Base-by-base conservation (phyloP, 192 early-diverging fungal genomes). In the Diversispora epigaea region DNA sequence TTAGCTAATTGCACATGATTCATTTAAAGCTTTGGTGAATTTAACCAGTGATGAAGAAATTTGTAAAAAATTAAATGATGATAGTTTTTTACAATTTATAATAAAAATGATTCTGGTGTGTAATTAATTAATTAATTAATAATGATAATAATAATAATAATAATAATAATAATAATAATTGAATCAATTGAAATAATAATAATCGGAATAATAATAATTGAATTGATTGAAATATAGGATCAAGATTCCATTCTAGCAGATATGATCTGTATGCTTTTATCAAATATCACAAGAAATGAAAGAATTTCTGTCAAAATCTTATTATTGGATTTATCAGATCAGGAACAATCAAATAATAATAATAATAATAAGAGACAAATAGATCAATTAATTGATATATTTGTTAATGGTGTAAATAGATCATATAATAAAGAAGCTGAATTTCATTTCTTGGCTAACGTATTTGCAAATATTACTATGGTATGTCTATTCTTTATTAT, bases 321-420 rank as follows among this genome's bases (percentile, higher is more conserved):
- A 10, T 67, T 81, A 17, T 14, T 79, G 52, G 64, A 70, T 45
- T 73, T 82, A 45, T 75, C 82, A n/a, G 46, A 82, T 32, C 72
- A 80, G 52, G 73, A 67, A 47, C 67, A 83, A 12, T 64, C 60
- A 41, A 81, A 77, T 54, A 89, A 84, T 25, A 69, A 75, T 25
- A 69, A 75, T 44, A 76, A 68, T 66, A 86, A 75, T 0, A 32
- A 32, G 46, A 76, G 68, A 70, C 86, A 85, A 39, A 82, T 99
- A 73, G 95, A 92, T 71, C 94, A 97, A 75, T 81, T 99, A 55
- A 86, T 94, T 7, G 96, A 97, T 57, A 88, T 92, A 9, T 99
- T 97, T 86, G 88, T 92, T 68, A 90, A 88, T 67, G 95, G 94
- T 41, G 91, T 91, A 72, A 86, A 90, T 45, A 89, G 86, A 44